phyloP scores from a whole-genome alignment of 176 grass and related monocot genomes.

The Musa schizocarpa region DNA sequence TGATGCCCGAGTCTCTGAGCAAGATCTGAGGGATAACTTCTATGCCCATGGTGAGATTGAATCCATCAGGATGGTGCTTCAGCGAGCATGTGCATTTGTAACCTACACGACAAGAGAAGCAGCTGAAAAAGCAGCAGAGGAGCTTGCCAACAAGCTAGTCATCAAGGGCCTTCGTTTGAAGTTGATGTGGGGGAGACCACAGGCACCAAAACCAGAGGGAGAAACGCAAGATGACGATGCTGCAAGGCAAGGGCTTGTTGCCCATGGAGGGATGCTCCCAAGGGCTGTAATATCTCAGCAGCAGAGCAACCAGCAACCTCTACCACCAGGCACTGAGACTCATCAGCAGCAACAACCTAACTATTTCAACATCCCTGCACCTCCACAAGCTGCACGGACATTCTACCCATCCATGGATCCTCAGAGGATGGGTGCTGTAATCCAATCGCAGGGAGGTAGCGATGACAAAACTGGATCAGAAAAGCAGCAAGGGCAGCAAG shows the following conservation, averaged over 20 bases:
- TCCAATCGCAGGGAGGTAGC: not conserved
- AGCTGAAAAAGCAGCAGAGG: conserved; percentile 84
- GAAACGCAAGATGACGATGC: conserved; percentile 31
- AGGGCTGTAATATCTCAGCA: conserved; percentile 91
- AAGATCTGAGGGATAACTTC: conserved; percentile 86
- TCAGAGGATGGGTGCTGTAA: conserved; percentile 11
- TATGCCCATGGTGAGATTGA: conserved; percentile 94
- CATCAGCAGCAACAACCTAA: conserved; percentile 37
- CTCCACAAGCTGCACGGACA: not conserved
- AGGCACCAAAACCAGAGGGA: conserved; percentile 55
- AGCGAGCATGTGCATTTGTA: conserved; percentile 73
- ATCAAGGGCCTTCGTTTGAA: conserved; percentile 83
- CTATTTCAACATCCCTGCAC: conserved; percentile 38
- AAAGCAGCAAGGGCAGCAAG: not conserved
- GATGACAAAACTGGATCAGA: conserved; percentile 6
- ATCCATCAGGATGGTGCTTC: conserved; percentile 87
- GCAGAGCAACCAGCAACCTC: conserved; percentile 53
- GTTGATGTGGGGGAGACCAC: conserved; percentile 95
- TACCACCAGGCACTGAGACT: conserved; percentile 40
- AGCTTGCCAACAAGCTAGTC: conserved; percentile 89
- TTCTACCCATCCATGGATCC: conserved; percentile 13
- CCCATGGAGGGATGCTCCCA: conserved; percentile 76
- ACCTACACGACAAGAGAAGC: conserved; percentile 90
- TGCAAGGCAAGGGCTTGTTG: conserved; percentile 49
- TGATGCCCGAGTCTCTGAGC: conserved; percentile 62